Base-by-base conservation (phyloP, 108 stramenopile species). In the Skeletonema potamos region DNA sequence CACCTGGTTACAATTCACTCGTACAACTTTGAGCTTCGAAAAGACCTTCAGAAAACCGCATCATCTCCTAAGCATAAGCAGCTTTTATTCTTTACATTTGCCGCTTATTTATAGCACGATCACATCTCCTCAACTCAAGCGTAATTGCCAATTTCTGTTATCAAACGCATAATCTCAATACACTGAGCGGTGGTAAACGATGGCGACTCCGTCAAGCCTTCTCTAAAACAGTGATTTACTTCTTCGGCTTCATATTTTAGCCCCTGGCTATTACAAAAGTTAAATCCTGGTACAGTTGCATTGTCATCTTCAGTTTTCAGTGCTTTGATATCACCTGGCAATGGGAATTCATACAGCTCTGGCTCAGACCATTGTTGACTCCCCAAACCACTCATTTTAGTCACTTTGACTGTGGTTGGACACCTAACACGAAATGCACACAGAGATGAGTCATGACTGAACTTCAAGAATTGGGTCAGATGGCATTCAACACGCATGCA, bases 251-350 rank as follows among this genome's bases (percentile, higher is more conserved):
- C 75, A 39, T 81, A 84, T 9, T 71, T 64, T 9, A 84, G 58
- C 11, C 83, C 83, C 28, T 76, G 66, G 36, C 79, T 81, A 34
- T 84, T 77, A 18, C 81, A 66, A 67, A 72, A 84, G 62, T 84
- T 79, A 46, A 84, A 84, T n/a, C 74, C 79, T 3, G 81, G 76
- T 17, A 28, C 41, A n/a, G 15, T 12, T 29, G 28, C 48, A 37
- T 34, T 58, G 27, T 32, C 54, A 55, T 68, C 27, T 11, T 39
- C 66, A 3, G 62, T 57, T 4, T 72, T 26, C n/a, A 82, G 27
- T 1, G 81, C 48, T 13, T 24, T 46, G 29, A 81, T 72, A 27
- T 76, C 57, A 22, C 51, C 46, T 6, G 83, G 83, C 18, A 84
- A 58, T 27, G 70, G 37, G 63, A 80, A 79, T 2, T 79, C 68